Conservation (phyloP, 2,329 filamentous ascomycete species). For the Colletotrichum aenigma region DNA sequence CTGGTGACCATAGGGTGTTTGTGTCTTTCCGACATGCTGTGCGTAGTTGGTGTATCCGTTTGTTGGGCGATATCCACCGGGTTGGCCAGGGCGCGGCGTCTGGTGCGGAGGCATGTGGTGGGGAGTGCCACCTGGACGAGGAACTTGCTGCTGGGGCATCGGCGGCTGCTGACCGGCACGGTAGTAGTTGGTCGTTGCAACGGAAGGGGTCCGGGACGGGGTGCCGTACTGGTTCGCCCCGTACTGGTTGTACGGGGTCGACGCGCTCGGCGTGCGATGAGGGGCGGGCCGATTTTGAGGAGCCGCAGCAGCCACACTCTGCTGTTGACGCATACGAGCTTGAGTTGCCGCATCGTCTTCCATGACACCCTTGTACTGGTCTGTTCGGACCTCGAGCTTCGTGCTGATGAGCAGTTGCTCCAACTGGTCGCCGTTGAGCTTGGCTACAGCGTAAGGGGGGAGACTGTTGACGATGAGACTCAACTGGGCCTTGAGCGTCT, state of each 20-base stretch:
- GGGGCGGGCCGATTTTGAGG: constrained; percentile 32
- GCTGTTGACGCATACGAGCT: constrained; percentile 48
- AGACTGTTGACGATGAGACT: constrained; percentile 74
- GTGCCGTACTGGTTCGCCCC: constrained; percentile 50
- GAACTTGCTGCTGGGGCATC: constrained; percentile 39
- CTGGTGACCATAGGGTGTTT: constrained; percentile 56
- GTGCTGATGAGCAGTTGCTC: constrained; percentile 82
- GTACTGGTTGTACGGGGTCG: constrained; percentile 49
- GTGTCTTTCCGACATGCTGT: constrained; percentile 56
- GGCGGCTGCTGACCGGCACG: constrained; percentile 43
- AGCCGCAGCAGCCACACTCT: constrained; percentile 27
- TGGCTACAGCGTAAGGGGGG: constrained; percentile 85
- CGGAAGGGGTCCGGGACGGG: constrained; percentile 47
- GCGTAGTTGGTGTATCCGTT: constrained; percentile 54
- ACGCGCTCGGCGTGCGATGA: constrained; percentile 41
- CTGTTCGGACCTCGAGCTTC: constrained; percentile 73
- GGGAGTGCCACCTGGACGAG: constrained; percentile 25
- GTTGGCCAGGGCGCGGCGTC: constrained; percentile 30
- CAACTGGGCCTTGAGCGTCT: constrained; percentile 77
- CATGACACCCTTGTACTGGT: constrained; percentile 79
- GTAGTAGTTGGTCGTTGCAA: constrained; percentile 49
- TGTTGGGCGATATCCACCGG: constrained; percentile 49
- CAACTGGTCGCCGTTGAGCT: constrained; percentile 85
- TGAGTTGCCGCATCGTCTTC: constrained; percentile 75
- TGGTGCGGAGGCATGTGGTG: constrained; percentile 31